A percentile compares a stretch with the other conserved stretches of the same genome.
These are phyloP conservation scores for Turnera subulata DNA, from an alignment of 345 rosid species.

Conservation along the genomic window DNA sequence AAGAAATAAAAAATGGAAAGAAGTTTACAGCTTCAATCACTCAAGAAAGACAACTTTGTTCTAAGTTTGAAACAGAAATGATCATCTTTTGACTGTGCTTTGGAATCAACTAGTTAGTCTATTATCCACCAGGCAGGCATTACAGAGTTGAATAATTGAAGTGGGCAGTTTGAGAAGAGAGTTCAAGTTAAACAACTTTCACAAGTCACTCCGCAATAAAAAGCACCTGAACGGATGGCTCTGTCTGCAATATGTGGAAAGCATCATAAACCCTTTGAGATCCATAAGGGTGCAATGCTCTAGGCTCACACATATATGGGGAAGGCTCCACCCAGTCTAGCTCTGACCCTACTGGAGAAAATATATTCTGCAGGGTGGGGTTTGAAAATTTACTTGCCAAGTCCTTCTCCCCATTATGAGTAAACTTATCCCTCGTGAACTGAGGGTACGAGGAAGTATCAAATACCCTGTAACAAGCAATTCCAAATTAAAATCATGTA, in stretches of 20 bases:
- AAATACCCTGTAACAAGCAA: conserved; percentile 40
- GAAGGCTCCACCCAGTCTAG: conserved; percentile 78
- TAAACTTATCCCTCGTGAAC: conserved; percentile 49
- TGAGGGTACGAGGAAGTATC: conserved; percentile 37
- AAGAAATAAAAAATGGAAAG: no score
- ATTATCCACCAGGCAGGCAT: not conserved
- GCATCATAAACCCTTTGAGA: conserved; percentile 60
- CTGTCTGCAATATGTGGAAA: conserved; percentile 69
- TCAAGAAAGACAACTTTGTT: no score
- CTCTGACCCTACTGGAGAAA: conserved; percentile 47
- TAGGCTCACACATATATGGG: conserved; percentile 34
- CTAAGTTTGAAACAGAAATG: no score
- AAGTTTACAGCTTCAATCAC: no score
- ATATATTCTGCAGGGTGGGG: conserved; percentile 27
- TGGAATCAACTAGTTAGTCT: not conserved
- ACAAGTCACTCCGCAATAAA: not conserved
- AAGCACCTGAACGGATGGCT: conserved; percentile 75
- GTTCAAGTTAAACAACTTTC: not conserved
- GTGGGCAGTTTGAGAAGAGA: not conserved
- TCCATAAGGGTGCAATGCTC: conserved; percentile 47
- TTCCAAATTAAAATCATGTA: not conserved
- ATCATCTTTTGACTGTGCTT: not conserved
- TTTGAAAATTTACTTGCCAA: conserved; percentile 26
- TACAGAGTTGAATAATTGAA: not conserved
- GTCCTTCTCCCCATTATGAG: conserved; percentile 32